A percentile compares a stretch with the other conserved stretches of the same genome.
Conservation (phyloP, 1,284 basidiomycete genomes). For the Sanghuangporus sanghuang region DNA sequence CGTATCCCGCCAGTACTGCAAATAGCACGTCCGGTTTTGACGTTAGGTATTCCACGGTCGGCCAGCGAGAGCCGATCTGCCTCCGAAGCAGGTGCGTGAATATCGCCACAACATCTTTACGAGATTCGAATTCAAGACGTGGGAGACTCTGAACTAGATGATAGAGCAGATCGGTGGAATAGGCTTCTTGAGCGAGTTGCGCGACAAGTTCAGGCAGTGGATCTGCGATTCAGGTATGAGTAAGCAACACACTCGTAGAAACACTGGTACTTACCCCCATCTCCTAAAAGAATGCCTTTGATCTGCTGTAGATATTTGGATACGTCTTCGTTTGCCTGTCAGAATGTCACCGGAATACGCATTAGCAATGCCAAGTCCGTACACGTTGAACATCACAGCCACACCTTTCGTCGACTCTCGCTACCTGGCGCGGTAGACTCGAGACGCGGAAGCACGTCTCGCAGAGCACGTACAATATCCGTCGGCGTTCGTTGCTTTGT, state of each 20-base stretch:
- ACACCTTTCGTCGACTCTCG: conserved; percentile 76
- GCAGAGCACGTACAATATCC: conserved; percentile 76
- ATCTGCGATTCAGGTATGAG: conserved; percentile 37
- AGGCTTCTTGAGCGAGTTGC: conserved; percentile 94
- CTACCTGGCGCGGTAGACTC: conserved; percentile 69
- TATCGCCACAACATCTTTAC: conserved; percentile 96
- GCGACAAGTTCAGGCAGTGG: conserved; percentile 84
- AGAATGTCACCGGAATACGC: conserved; percentile 1
- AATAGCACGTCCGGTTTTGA: conserved; percentile 88
- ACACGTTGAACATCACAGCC: conserved; percentile 21
- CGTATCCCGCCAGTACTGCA: conserved; percentile 84
- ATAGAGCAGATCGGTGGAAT: conserved; percentile 84
- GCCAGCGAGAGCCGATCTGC: conserved; percentile 89
- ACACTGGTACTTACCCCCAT: conserved; percentile 56
- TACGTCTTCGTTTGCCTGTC: conserved; percentile 80
- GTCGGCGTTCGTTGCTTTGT: conserved; percentile 81
- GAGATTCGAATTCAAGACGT: conserved; percentile 92
- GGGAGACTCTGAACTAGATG: conserved; percentile 79
- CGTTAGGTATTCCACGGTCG: conserved; percentile 92
- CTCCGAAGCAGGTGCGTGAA: conserved; percentile 94
- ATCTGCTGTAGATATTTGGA: conserved; percentile 87
- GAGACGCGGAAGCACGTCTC: conserved; percentile 74
- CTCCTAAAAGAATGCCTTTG: conserved; percentile 83
- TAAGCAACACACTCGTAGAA: conserved; percentile 5
- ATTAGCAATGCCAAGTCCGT: not conserved